Base-by-base conservation (phyloP, 305 asterid species). In the Caryopteris hybrid region DNA sequence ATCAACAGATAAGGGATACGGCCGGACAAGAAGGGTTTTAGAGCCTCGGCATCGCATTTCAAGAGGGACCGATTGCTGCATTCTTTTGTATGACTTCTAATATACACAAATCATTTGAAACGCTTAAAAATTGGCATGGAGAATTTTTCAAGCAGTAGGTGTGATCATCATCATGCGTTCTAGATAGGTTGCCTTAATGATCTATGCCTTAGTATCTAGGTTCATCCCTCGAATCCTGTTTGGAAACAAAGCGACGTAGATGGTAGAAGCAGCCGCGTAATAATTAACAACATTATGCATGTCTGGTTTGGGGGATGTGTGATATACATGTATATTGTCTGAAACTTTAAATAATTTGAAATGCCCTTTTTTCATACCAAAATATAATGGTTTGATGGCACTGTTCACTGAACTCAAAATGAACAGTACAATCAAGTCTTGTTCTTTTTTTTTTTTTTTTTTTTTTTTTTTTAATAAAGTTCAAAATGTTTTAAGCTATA, bases 21-120 rank as follows among this genome's bases (percentile, higher is more conserved):
- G 96, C 94, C 0, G 94, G 96, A 59, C 94, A 88, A 66, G 96
- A 88, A 48, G 74, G 91, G 64, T 88, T 88, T 68, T 87, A 83
- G 43, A 86, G 94, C 74, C 79, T 86, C 1, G 87, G 96, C 1
- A 85, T 81, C 25, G 89, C 93, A 8, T 88, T 88, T 61, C 86
- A 88, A 78, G 96, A 70, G 96, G 96, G 2, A 90, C 96, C 12
- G 96, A 88, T 77, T 88, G 96, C 53, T 88, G 94, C 71, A 79
- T 88, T 68, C 89, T 88, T 41, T 89, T 88, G 11, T 88, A 81
- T 29, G 96, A 88, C n/a, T 70, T 94, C 84, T 5, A 88, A 88
- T 72, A 77, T 83, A 0, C 77, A 61, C 8, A 86, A 80, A 67
- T 84, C 96, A 21, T 88, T 88, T 65, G 94, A 88, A 76, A 86